These are phyloP conservation scores for Saccharomycopsis sp. DNA, from an alignment of 805 yeast genomes.

Conservation along the genomic window DNA sequence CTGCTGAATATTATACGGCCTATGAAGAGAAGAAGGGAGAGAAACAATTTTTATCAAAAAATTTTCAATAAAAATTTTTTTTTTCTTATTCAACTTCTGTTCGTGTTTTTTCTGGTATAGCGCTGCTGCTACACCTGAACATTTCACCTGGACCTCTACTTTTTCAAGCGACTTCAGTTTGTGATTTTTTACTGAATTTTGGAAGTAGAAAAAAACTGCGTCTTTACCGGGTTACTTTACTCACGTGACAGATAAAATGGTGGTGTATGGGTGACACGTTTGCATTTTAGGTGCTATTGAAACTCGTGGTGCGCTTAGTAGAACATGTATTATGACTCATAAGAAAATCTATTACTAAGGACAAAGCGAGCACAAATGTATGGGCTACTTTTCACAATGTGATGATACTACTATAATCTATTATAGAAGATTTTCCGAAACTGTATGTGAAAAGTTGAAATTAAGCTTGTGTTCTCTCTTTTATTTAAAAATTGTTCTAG, in stretches of 20 bases:
- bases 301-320: neutral
- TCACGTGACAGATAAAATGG: neutral
- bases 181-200: neutral
- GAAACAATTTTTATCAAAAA: neutral
- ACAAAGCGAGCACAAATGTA: neutral
- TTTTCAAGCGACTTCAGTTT: neutral
- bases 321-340: neutral
- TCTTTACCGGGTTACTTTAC: neutral
- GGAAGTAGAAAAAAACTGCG: neutral
- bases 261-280: neutral
- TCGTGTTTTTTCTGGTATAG: neutral
- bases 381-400: no score
- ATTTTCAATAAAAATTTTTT: neutral
- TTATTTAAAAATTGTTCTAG: no score
- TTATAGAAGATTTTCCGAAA: neutral
- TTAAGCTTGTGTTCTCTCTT: neutral
- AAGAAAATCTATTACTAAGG: neutral
- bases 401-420: no score
- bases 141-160: neutral
- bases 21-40: neutral
- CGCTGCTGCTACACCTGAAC: neutral
- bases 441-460: neutral
- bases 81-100: neutral
- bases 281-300: neutral
- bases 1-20: neutral